Base-by-base conservation (phyloP, 2,329 filamentous ascomycete genomes). In the Aspergillus fischeri region DNA sequence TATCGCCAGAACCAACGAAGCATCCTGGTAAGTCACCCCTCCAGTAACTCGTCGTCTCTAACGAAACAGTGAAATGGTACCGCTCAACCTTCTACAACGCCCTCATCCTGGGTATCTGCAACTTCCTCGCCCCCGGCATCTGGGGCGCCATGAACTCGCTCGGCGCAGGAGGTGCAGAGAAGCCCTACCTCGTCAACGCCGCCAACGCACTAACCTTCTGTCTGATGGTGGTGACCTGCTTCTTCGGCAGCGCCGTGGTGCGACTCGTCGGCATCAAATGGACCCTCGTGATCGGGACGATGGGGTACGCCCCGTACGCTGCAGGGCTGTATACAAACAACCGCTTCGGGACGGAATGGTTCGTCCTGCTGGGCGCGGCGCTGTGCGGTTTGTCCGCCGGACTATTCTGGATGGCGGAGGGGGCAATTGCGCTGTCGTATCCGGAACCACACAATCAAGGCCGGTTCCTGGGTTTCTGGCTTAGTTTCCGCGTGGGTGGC, bases 401-500 rank as follows among this genome's bases (percentile, higher is more conserved):
- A 0, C 78, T 91, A 0, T 91, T 91, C 71, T 91, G 88, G 88
- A 86, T 86, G 78, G 84, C 87, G 0, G 88, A 91, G 72, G 86
- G 86, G 0, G 87, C 88, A 0, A 89, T 91, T 56, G 87, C 87
- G 0, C 82, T 91, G 21, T 80, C 84, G 0, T 91, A 91, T 61
- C 87, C 88, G 0, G 88, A 91, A 64, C 86, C 87, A 0, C 84
- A 83, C 67, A 88, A 88, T 50, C 81, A 83, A 53, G 86, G 86
- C 0, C 81, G 81, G 17, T 83, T 85, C 20, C 75, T 91, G 0
- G 88, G 86, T 0, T 86, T 87, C 65, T 91, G 88, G 88, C 77
- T 90, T 4, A 81, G 77, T 4, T 84, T 81, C 60, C 78, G 82
- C 3, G 78, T 88, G 1, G 76, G 78, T 1, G 88, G 88, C 0